Base-by-base conservation (phyloP, 163 green algal species). In the Scenedesmus sp. region DNA sequence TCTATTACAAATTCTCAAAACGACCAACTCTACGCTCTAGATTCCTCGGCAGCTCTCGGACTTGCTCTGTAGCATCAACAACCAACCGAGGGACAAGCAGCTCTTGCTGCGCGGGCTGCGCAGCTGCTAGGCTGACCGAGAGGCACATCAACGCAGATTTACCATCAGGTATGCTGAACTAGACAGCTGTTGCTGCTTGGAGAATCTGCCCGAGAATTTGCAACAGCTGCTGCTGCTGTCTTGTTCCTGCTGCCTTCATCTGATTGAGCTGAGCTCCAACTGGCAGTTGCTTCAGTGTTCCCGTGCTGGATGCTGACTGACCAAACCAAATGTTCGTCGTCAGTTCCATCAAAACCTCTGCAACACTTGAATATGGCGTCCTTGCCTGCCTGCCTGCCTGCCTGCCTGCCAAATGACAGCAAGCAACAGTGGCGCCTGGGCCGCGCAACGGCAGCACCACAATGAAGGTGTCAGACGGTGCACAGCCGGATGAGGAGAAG, bases 401-500 rank as follows among this genome's bases (percentile, higher is more conserved):
- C 70, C 13, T 13, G 15, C 5, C 70, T 79, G 70, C 23, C 81
- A 6, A n/a, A 13, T 23, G 8, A n/a, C 81, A 86, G 81, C 81
- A 5, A 56, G 46, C 46, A 56, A 64, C 81, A 59, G 55, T 86
- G 81, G 81, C 54, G 54, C 55, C 55, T 86, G 81, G 55, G 5
- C 2, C 70, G 5, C 70, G 70, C 70, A 79, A 79, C 70, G 70
- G 70, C 70, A 79, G 23, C 70, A 46, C 34, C 34, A 52, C 66
- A 76, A 76, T 79, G 70, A 79, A 79, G 70, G 5, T 79, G 3
- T 79, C 70, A 79, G 70, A 79, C 20, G 70, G 23, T 5, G 6
- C 12, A 6, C 23, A 79, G 23, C 23, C 70, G 8, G 84, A 89
- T 81, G 84, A 89, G 62, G 84, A 89, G 84, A 20, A 54, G 7